Evolutionary conservation across 345 rosid species (phyloP), one percentile per base, ranked within the genome.

Genomic region (Psidium friedrichsthalianum): DNA sequence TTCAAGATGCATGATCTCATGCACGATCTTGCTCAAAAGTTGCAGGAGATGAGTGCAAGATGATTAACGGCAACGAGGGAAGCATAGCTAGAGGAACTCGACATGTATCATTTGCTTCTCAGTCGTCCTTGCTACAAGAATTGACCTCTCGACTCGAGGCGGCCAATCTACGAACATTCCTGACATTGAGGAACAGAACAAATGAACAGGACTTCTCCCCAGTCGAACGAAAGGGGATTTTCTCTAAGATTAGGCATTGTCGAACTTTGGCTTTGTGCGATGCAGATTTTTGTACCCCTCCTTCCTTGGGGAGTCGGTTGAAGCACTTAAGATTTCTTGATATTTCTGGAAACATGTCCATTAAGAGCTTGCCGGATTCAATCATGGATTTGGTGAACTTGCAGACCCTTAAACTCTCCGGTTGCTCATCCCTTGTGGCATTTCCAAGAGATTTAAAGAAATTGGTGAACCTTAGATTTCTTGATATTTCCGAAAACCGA

Each of bases 1-100:
- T 89, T 59, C 55, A 80, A 84, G 13, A 83, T 88, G 88, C 91
- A 86, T 55, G 88, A 86, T 82, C 88, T 89, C 11, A 42, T 89
- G 4, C 74, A 87, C 49, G 88, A 89, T 29, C 81, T 89, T 40
- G 91, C 91, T n/a, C n/a, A 9, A 59, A 11, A 24, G 86, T 85
- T 13, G 85, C 87, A 25, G 86, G 85, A 53, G 56, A 61, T 51
- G 29, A 82, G 21, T 82, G 78, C 44, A 51, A 42, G 54, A 82
- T 27, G 36, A 9, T 51, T 51, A 25, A 82, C 51, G 8, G 18
- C 56, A 16, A 51, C 51, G 32, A 21, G 1, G 24, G 21, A 2
- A 1, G 18, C 56, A 16, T 51, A 1, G 36, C 11, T 12, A 1
- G 14, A 20, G 55, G 18, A 16, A 29, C 21, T 47, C 29, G 56